Percentiles rank a stretch among this genome's conserved stretches.
Conservation (phyloP, 31 red algal species). For the Porphyra umbilicalis region DNA sequence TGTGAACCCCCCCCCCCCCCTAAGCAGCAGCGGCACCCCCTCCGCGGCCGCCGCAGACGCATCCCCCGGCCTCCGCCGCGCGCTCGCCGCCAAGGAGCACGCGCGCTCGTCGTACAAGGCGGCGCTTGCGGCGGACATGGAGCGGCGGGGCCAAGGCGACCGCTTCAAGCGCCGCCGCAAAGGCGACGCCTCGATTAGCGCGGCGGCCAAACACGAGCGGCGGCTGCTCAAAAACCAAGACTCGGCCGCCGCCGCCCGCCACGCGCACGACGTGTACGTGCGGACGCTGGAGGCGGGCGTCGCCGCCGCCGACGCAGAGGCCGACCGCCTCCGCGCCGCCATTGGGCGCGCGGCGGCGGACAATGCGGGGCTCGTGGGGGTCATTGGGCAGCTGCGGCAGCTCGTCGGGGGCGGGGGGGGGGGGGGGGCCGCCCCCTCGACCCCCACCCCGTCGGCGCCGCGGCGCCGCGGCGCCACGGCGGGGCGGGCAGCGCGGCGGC, state of each 20-base stretch:
- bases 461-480: no score
- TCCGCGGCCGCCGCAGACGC: no score
- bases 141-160: slow-evolving; percentile 1
- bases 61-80: background rate
- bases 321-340: no score
- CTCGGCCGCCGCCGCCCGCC: slow-evolving; percentile 52
- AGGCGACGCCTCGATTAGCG: slow-evolving; percentile 46
- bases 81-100: background rate
- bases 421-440: no score
- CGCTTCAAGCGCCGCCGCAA: slow-evolving; percentile 65
- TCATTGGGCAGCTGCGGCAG: no score
- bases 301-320: slow-evolving; percentile 1
- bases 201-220: slow-evolving; percentile 42
- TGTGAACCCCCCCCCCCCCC: no score
- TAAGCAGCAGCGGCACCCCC: no score
- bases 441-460: no score
- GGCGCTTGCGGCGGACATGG: background rate
- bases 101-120: background rate
- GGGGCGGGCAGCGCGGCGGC: no score
- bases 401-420: no score
- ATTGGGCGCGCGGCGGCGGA: no score
- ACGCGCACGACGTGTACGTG: slow-evolving; percentile 77
- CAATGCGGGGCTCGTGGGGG: no score
- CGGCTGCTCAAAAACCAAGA: slow-evolving; percentile 64
- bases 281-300: slow-evolving; percentile 54